Conservation (phyloP, 345 rosid species). For the Lepidium africanum region DNA sequence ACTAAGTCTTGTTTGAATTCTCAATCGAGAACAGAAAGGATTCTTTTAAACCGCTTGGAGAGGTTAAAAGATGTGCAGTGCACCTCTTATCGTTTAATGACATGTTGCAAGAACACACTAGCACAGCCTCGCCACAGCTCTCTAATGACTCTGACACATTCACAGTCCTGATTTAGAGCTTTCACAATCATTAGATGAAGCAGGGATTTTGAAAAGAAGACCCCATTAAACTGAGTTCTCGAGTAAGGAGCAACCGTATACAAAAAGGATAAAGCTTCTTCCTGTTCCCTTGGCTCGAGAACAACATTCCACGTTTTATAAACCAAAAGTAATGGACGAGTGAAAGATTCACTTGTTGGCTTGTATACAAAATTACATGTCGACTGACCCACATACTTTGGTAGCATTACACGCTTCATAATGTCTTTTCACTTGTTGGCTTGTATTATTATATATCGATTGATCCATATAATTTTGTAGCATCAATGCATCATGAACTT, state of each 20-base stretch:
- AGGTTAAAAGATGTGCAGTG: conserved; percentile 19
- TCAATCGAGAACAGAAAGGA: conserved; percentile 6
- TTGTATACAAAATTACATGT: neutral
- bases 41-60: conserved; percentile 1
- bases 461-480: neutral
- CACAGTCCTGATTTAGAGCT: conserved; percentile 8
- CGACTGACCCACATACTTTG: conserved; percentile 1
- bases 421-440: neutral
- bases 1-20: conserved; percentile 4
- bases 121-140: neutral
- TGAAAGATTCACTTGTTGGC: neutral
- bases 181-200: neutral
- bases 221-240: neutral
- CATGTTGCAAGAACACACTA: conserved; percentile 12
- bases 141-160: neutral
- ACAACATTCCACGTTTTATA: neutral
- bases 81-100: conserved; percentile 17
- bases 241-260: conserved; percentile 2
- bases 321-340: neutral
- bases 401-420: neutral
- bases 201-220: neutral
- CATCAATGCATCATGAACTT: neutral
- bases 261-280: conserved; percentile 15
- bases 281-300: neutral
- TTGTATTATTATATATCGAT: neutral